These are phyloP conservation scores for Alternaria dauci DNA, from an alignment of 2,329 filamentous ascomycete genomes.

Conservation along the genomic window DNA sequence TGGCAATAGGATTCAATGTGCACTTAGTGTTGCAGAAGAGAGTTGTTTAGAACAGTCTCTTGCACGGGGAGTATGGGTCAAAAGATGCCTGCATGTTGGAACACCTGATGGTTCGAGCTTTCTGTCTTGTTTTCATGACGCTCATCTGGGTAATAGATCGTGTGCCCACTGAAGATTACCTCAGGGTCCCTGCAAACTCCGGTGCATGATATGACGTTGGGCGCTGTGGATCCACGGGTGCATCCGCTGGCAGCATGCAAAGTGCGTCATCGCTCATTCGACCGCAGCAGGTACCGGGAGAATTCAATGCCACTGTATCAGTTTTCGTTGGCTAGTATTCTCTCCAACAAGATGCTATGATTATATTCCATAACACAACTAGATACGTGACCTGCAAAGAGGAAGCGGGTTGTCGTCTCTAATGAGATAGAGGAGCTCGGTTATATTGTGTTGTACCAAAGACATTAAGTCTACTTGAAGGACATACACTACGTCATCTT, in stretches of 20 bases:
- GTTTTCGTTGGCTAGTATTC: not conserved
- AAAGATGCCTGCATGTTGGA: not conserved
- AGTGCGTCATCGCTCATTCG: slow-evolving; percentile 8
- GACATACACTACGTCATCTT: no score
- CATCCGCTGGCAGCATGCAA: slow-evolving; percentile 6
- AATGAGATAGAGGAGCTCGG: not conserved
- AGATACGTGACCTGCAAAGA: not conserved
- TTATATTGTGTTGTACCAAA: no score
- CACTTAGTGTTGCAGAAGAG: not conserved
- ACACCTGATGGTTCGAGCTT: not conserved
- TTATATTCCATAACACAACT: no score
- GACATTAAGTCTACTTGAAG: no score
- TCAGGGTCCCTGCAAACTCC: slow-evolving; percentile 2
- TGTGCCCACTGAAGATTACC: not conserved
- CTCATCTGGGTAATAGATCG: not conserved
- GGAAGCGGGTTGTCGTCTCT: no score
- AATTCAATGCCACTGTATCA: not conserved
- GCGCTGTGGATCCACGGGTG: slow-evolving; percentile 1
- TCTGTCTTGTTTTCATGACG: not conserved
- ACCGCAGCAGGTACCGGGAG: not conserved
- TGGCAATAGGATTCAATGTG: not conserved
- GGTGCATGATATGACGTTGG: slow-evolving; percentile 9
- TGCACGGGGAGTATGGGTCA: not conserved
- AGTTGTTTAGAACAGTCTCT: not conserved
- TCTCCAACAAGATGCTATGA: not conserved